Evolutionary conservation across 2,329 filamentous ascomycete genomes (phyloP).

Genomic region (Amesomyces nigricolor): DNA sequence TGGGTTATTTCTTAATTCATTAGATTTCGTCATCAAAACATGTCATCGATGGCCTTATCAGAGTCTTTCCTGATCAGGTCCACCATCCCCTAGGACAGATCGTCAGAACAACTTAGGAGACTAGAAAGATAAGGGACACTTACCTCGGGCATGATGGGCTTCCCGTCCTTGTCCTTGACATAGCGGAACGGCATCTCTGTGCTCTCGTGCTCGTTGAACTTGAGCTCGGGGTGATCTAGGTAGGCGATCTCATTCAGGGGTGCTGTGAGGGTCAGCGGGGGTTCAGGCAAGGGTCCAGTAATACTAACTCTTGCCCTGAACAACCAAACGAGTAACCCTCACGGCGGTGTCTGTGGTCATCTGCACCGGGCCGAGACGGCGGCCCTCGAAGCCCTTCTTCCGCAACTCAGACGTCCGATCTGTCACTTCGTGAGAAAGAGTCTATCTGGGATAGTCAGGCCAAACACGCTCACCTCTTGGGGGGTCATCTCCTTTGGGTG

Average conservation of each 20-base stretch:
- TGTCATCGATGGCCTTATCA: conserved; percentile 82
- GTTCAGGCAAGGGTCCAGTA: no score
- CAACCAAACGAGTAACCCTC: conserved; percentile 82
- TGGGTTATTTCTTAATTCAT: no score
- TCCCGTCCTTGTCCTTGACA: conserved; percentile 66
- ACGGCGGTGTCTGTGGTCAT: conserved; percentile 99
- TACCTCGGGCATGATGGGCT: conserved; percentile 89
- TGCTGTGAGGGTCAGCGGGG: conserved; percentile 43
- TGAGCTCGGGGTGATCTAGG: conserved; percentile 82
- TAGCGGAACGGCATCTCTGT: conserved; percentile 99
- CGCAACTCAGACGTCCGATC: conserved; percentile 94
- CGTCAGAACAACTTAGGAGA: background rate
- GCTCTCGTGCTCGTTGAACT: conserved; percentile 85
- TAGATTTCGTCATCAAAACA: conserved; percentile 51
- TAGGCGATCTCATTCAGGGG: conserved; percentile 74
- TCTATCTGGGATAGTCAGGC: background rate
- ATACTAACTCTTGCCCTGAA: conserved; percentile 69
- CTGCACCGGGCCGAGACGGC: conserved; percentile 83
- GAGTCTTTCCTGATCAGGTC: conserved; percentile 90
- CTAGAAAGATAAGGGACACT: conserved; percentile 29
- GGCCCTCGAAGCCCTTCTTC: conserved; percentile 84
- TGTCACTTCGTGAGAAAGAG: conserved; percentile 33
- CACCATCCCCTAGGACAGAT: conserved; percentile 73
- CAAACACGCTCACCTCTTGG: conserved; percentile 61
- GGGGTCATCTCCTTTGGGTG: conserved; percentile 72